Conservation (phyloP, 495 filamentous ascomycete genomes). For the Lasiosphaeris hirsuta region DNA sequence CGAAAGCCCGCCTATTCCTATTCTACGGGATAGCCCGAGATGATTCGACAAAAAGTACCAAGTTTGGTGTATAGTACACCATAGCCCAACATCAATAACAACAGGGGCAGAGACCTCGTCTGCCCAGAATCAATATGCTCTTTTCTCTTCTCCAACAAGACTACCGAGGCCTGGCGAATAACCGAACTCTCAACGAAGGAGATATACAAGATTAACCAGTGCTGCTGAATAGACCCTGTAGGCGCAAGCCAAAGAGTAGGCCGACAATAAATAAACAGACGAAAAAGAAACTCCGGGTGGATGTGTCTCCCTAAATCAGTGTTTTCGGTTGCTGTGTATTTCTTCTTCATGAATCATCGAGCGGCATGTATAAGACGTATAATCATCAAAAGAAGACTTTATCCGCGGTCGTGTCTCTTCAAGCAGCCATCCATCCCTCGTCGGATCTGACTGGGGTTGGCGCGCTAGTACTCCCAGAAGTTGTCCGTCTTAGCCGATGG, state of each 20-base stretch:
- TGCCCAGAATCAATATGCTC: too few relatives aligned
- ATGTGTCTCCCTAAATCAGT: too few relatives aligned
- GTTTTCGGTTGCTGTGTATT: not conserved
- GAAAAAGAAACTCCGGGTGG: too few relatives aligned
- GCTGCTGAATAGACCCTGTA: too few relatives aligned
- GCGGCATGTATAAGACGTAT: not conserved
- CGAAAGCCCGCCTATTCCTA: too few relatives aligned
- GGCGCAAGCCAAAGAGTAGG: too few relatives aligned
- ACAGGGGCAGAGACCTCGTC: not conserved
- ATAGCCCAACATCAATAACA: not conserved
- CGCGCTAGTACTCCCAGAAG: slow-evolving; percentile 54
- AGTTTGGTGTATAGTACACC: not conserved
- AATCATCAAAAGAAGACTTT: slow-evolving; percentile 5
- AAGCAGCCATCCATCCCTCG: not conserved
- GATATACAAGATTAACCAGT: too few relatives aligned
- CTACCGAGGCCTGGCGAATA: too few relatives aligned
- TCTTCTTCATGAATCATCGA: not conserved
- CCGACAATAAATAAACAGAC: too few relatives aligned
- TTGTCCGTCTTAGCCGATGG: slow-evolving; percentile 31
- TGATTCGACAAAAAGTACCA: not conserved
- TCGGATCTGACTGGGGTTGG: not conserved
- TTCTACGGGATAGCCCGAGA: too few relatives aligned
- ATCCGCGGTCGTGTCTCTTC: not conserved
- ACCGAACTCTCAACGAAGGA: too few relatives aligned
- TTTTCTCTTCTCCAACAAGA: too few relatives aligned